Conservation (phyloP, 1,284 basidiomycete genomes). For the Puccinia hordei region DNA sequence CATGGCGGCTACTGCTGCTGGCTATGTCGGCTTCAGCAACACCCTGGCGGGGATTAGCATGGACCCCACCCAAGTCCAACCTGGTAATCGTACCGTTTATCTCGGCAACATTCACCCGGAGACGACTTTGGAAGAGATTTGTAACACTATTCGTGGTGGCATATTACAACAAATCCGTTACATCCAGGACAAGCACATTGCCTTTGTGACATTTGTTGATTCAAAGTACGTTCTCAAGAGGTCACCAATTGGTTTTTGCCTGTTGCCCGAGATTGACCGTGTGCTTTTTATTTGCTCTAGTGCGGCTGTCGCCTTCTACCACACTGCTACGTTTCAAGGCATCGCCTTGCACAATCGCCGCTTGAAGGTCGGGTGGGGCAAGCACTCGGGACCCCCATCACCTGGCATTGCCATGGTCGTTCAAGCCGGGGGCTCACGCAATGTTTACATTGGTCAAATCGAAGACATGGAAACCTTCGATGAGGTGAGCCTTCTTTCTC, state of each 20-base stretch:
- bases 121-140: slow-evolving; percentile 85
- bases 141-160: slow-evolving; percentile 88
- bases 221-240: slow-evolving; percentile 43
- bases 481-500: slow-evolving; percentile 20
- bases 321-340: slow-evolving; percentile 81
- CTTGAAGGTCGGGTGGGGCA: slow-evolving; percentile 89
- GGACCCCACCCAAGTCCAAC: slow-evolving; percentile 52
- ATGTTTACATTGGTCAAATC: slow-evolving; percentile 78
- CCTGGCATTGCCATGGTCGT: slow-evolving; percentile 81
- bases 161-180: slow-evolving; percentile 80
- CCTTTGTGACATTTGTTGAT: slow-evolving; percentile 60
- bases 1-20: slow-evolving; percentile 56
- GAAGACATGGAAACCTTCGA: slow-evolving; percentile 34
- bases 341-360: slow-evolving; percentile 84
- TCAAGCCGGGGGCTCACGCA: slow-evolving; percentile 84
- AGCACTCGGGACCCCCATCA: slow-evolving; percentile 67
- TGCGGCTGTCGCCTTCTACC: slow-evolving; percentile 86
- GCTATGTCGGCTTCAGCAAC: slow-evolving; percentile 51
- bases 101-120: slow-evolving; percentile 91
- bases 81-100: slow-evolving; percentile 83
- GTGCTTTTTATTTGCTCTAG: slow-evolving; percentile 62
- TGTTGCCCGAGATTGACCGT: slow-evolving; percentile 70
- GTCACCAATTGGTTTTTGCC: slow-evolving; percentile 23
- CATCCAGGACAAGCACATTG: slow-evolving; percentile 91
- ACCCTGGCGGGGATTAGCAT: slow-evolving; percentile 47